Conservation (phyloP, 495 filamentous ascomycete genomes). For the Neurospora sp. region DNA sequence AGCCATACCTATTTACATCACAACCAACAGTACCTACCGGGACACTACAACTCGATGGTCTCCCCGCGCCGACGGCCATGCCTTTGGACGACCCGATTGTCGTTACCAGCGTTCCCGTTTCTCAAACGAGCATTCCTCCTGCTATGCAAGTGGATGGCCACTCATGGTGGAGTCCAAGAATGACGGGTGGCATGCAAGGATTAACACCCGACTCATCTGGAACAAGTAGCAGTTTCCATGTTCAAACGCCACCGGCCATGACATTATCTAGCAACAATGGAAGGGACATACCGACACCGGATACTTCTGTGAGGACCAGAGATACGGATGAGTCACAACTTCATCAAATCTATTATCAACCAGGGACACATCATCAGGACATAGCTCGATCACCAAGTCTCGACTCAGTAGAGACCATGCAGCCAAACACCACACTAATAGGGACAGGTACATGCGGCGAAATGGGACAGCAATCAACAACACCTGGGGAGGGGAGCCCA, state of each 20-base stretch:
- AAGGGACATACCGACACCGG: not conserved
- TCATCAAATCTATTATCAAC: not conserved
- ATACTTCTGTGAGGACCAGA: not conserved
- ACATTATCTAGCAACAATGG: not conserved
- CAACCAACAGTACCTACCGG: constrained; percentile 4
- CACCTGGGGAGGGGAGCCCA: too few relatives aligned
- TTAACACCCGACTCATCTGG: constrained; percentile 8
- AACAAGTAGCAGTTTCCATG: not conserved
- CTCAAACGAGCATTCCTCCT: constrained; percentile 2
- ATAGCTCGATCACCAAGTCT: not conserved
- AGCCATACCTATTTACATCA: constrained; percentile 13
- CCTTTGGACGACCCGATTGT: constrained; percentile 14
- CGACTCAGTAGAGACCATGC: not conserved
- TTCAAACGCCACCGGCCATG: not conserved
- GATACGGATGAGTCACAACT: not conserved
- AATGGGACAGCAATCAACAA: not conserved
- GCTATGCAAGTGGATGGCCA: constrained; percentile 2
- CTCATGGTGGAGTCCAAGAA: constrained; percentile 15
- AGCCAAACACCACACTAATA: not conserved
- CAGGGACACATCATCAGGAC: not conserved
- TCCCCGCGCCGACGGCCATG: constrained; percentile 9
- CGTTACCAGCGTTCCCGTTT: not conserved
- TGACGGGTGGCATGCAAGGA: constrained; percentile 3
- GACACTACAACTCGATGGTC: not conserved
- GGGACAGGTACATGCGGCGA: not conserved